These are phyloP conservation scores for Iris macrosiphon DNA, from an alignment of 106 monocot species.

Conservation along the genomic window DNA sequence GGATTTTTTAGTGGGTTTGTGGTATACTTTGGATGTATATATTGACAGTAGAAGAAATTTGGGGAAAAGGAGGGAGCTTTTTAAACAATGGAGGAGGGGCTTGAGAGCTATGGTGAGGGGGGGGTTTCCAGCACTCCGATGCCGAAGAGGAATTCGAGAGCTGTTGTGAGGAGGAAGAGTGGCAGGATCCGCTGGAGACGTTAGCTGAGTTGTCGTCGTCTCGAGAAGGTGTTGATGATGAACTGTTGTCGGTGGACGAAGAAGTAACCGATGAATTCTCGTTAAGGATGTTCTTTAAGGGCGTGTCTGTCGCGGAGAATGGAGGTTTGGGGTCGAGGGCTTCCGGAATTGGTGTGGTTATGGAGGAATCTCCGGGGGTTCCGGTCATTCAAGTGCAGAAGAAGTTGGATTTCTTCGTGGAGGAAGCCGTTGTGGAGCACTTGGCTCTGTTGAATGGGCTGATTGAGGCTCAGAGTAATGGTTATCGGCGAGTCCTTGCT, in stretches of 20 bases:
- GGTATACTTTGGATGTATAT: no score
- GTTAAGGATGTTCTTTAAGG: conserved; percentile 74
- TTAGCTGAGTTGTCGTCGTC: neutral
- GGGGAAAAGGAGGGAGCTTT: neutral
- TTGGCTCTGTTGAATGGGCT: conserved; percentile 89
- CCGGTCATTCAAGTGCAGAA: conserved; percentile 74
- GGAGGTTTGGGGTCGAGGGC: conserved; percentile 26
- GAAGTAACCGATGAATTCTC: conserved; percentile 61
- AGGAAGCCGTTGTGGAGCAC: conserved; percentile 60
- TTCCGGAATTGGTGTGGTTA: conserved; percentile 81
- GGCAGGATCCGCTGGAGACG: no score
- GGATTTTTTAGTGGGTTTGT: no score
- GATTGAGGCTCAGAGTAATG: conserved; percentile 52
- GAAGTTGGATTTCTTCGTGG: conserved; percentile 82
- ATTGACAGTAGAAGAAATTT: no score
- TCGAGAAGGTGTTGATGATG: neutral
- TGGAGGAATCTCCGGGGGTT: conserved; percentile 48
- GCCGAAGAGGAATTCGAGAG: no score
- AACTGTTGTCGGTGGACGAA: conserved; percentile 12
- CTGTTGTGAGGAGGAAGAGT: no score
- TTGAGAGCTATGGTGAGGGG: conserved; percentile 4
- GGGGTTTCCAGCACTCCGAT: conserved; percentile 85
- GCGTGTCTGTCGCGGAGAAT: conserved; percentile 45
- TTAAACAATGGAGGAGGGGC: conserved; percentile 7
- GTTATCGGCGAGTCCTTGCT: conserved; percentile 43